Conservation (phyloP, 2,329 filamentous ascomycete genomes). For the Cytospora chrysosperma region DNA sequence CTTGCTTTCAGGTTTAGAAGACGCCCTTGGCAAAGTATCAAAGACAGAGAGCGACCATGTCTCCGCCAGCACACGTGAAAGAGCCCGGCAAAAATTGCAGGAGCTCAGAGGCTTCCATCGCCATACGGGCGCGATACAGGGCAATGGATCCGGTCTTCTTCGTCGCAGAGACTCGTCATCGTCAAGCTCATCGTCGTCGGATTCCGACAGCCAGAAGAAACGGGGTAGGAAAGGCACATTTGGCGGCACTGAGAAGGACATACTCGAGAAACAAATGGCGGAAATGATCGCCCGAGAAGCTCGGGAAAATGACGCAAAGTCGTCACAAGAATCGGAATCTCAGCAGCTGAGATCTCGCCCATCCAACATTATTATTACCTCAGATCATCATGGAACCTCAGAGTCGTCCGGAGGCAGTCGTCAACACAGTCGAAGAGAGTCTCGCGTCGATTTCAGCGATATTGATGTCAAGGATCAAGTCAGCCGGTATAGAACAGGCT, state of each 20-base stretch:
- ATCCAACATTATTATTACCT: slow-evolving; percentile 34
- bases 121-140: slow-evolving; percentile 44
- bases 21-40: slow-evolving; percentile 30
- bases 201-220: slow-evolving; percentile 49
- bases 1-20: slow-evolving; percentile 28
- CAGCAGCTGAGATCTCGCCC: slow-evolving; percentile 36
- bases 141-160: slow-evolving; percentile 51
- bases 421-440: slow-evolving; percentile 37
- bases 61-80: slow-evolving; percentile 55
- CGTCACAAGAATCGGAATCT: slow-evolving; percentile 32
- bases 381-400: slow-evolving; percentile 31
- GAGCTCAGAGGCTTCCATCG: slow-evolving; percentile 56
- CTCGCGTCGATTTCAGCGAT: slow-evolving; percentile 42
- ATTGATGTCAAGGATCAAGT: slow-evolving; percentile 34
- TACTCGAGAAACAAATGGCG: slow-evolving; percentile 62
- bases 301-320: slow-evolving; percentile 40
- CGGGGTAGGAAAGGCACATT: slow-evolving; percentile 47
- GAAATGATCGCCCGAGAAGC: slow-evolving; percentile 59
- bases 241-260: slow-evolving; percentile 49
- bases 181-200: slow-evolving; percentile 59
- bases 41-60: slow-evolving; percentile 42
- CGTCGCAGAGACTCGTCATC: slow-evolving; percentile 52
- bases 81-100: slow-evolving; percentile 61
- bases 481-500: slow-evolving; percentile 26
- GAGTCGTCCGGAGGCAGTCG: slow-evolving; percentile 34